Percentiles rank a stretch among this genome's conserved stretches.
Conservation (phyloP, 176 grass and related monocot genomes). For the Echinochloa phyllopogon region DNA sequence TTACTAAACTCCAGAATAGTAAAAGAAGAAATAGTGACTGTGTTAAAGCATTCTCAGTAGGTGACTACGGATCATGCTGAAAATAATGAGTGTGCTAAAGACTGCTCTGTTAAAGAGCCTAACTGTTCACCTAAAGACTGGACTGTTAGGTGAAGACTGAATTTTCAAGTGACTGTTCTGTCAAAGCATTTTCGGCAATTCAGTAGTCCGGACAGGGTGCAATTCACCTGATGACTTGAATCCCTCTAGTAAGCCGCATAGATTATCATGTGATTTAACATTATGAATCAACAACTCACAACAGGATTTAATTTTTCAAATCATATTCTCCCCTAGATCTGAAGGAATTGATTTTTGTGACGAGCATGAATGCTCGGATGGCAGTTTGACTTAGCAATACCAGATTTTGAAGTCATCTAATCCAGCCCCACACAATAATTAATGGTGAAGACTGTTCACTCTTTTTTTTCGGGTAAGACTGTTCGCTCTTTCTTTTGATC, state of each 20-base stretch:
- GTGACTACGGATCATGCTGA: no score
- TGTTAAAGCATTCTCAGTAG: constrained; percentile 13
- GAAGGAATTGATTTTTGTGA: constrained; percentile 5
- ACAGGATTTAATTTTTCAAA: background rate
- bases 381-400: constrained; percentile 48
- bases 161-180: no score
- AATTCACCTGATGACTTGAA: constrained; percentile 45
- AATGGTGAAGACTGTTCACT: no score
- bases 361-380: background rate
- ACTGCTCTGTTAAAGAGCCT: no score
- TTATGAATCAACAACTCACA: constrained; percentile 17
- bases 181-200: constrained; percentile 34
- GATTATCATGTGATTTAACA: background rate
- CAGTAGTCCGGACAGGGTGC: background rate
- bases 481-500: no score
- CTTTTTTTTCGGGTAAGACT: no score
- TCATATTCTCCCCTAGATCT: constrained; percentile 17
- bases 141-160: no score
- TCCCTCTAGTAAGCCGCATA: constrained; percentile 50
- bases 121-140: no score
- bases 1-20: background rate
- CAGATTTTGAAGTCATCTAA: constrained; percentile 29
- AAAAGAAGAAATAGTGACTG: background rate
- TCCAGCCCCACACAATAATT: no score
- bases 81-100: no score